Evolutionary conservation across 768 basidiomycete species (phyloP), one percentile per base, ranked within the genome.

Genomic region (Ephemerocybe angulata): DNA sequence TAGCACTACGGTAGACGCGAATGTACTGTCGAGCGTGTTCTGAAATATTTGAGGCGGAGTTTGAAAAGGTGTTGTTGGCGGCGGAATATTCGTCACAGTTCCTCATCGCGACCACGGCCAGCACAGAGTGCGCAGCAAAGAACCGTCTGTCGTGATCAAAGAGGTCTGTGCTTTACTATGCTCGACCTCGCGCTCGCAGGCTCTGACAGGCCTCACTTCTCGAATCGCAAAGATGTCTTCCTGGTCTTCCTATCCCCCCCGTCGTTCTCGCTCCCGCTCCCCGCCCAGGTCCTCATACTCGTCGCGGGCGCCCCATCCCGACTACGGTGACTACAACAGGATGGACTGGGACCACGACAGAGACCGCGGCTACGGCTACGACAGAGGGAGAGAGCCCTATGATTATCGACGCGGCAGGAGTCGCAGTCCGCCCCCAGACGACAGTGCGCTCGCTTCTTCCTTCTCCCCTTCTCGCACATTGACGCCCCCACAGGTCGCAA

Each of bases 141-240:
- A 44, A 43, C 21, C 15, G 37, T 72, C 71, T 77, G 76, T 76
- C 78, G 79, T 75, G 79, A 79, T 80, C 76, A 76, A 84, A 87
- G 88, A 92, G 89, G 89, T 92, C 89, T 88, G 89, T 92, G 81
- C 85, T 85, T 85, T 84, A 82, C 85, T 83, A 90, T 90, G 88
- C 87, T 84, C 87, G 85, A 82, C 86, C 83, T 81, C 83, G 76
- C 76, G 78, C 81, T 77, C 75, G 78, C 80, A 81, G 83, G 77
- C 84, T 83, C 84, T 86, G 76, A 85, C 84, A 75, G 78, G 77
- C 79, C 78, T 69, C 81, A 76, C 75, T 79, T 71, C 71, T 70
- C 68, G 72, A 73, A 72, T 71, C 72, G 72, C 75, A 29, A 54
- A 81, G 75, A 90, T 89, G 88, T 83, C 88, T 54, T 66, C 67